Percentiles rank a stretch among this genome's conserved stretches.
phyloP scores from a whole-genome alignment of 805 yeast genomes.

The Ogataea pini region DNA sequence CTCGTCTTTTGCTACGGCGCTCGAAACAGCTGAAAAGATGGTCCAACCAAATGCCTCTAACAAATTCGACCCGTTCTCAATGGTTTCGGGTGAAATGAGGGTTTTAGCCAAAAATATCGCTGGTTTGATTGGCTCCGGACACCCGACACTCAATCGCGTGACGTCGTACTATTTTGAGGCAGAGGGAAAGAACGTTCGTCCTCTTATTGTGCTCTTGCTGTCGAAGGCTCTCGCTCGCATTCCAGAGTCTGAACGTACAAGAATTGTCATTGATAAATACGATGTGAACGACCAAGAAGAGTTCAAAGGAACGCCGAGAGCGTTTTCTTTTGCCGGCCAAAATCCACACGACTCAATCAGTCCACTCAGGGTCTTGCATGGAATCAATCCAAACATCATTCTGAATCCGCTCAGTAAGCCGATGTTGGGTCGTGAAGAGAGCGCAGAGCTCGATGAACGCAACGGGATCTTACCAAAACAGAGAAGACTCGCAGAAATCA shows the following conservation, averaged over 20 bases:
- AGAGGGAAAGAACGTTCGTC: conserved; percentile 94
- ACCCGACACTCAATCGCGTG: conserved; percentile 88
- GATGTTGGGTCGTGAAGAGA: conserved; percentile 65
- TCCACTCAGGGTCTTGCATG: conserved; percentile 83
- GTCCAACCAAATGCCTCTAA: conserved; percentile 60
- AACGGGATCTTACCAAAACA: conserved; percentile 92
- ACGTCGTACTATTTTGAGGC: conserved; percentile 95
- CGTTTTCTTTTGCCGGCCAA: conserved; percentile 58
- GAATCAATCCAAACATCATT: conserved; percentile 81
- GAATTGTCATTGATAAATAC: conserved; percentile 58
- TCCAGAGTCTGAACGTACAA: conserved; percentile 65
- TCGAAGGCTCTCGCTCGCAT: conserved; percentile 79
- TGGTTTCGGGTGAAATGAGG: conserved; percentile 93
- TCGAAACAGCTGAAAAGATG: conserved; percentile 70
- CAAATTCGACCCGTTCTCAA: conserved; percentile 80
- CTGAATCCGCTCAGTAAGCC: conserved; percentile 84
- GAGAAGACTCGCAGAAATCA: conserved; percentile 93
- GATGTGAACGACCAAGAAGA: conserved; percentile 71
- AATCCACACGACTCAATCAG: conserved; percentile 66
- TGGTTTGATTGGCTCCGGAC: conserved; percentile 84
- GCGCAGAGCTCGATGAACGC: conserved; percentile 47
- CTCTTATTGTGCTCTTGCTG: conserved; percentile 79
- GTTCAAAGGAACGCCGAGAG: conserved; percentile 56
- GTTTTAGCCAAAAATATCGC: conserved; percentile 86
- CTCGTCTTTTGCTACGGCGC: conserved; percentile 51